A percentile compares a stretch with the other conserved stretches of the same genome.
phyloP scores from a whole-genome alignment of 2,329 filamentous ascomycete genomes.

The Parafenestella ontariensis region DNA sequence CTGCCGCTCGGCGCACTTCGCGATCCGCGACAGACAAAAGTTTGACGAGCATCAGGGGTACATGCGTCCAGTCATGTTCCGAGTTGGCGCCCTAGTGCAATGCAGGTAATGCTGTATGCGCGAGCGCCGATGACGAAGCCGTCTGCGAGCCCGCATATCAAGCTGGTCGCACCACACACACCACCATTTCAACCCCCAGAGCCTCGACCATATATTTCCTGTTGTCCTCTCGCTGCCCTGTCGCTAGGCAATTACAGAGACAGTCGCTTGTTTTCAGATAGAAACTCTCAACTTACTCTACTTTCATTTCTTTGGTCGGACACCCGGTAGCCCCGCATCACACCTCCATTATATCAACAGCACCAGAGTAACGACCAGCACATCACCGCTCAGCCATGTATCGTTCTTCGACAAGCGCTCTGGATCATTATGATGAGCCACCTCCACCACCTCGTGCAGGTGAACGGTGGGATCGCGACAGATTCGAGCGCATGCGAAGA shows the following conservation, averaged over 20 bases:
- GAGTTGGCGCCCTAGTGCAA: constrained; percentile 14
- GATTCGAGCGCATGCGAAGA: constrained; percentile 55
- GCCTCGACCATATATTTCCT: constrained; percentile 21
- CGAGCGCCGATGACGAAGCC: constrained; percentile 40
- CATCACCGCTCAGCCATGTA: constrained; percentile 35
- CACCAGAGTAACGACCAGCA: constrained; percentile 4
- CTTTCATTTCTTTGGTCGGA: constrained; percentile 8
- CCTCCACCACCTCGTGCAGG: constrained; percentile 30
- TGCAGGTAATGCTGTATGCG: constrained; percentile 11
- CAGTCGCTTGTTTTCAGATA: background rate
- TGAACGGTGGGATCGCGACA: constrained; percentile 59
- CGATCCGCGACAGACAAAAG: constrained; percentile 17
- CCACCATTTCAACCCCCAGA: constrained; percentile 15
- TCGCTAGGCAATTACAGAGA: constrained; percentile 1
- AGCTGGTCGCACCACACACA: constrained; percentile 32
- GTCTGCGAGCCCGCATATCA: constrained; percentile 20
- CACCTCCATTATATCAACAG: constrained; percentile 18
- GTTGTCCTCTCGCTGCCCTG: constrained; percentile 11
- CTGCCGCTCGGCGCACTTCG: constrained; percentile 5
- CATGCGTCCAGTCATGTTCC: constrained; percentile 18
- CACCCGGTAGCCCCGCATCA: constrained; percentile 28
- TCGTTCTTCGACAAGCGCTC: constrained; percentile 52
- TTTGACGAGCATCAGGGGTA: constrained; percentile 8
- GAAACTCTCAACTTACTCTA: background rate
- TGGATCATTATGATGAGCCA: constrained; percentile 51